Conservation (phyloP, 345 rosid genomes). For the Syzygium grande region DNA sequence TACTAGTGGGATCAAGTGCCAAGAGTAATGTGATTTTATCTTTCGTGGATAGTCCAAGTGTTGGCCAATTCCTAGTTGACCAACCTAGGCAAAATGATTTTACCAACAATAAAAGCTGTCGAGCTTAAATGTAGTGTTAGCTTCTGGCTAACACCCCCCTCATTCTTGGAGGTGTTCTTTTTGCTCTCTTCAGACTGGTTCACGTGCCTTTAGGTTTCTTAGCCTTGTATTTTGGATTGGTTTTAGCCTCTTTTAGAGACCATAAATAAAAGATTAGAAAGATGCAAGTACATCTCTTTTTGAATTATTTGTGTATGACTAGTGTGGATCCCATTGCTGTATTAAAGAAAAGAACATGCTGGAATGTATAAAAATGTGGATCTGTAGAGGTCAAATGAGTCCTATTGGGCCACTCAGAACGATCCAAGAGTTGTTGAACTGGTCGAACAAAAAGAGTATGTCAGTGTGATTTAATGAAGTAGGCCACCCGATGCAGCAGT, state of each 20-base stretch:
- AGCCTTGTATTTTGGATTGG: neutral
- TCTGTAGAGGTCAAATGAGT: neutral
- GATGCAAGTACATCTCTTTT: neutral
- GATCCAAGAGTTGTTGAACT: neutral
- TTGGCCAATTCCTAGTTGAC: constrained; percentile 9
- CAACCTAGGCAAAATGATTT: neutral
- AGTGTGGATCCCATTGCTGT: neutral
- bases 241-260: neutral
- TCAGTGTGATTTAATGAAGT: neutral
- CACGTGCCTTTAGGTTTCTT: neutral
- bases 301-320: neutral
- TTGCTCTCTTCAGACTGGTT: neutral
- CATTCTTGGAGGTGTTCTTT: neutral
- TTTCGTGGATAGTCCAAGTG: neutral
- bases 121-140: neutral
- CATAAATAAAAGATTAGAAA: neutral
- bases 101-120: neutral
- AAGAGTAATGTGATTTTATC: neutral
- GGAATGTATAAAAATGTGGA: neutral
- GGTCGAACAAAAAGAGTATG: neutral
- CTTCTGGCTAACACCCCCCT: constrained; percentile 1
- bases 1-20: neutral
- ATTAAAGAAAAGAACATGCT: neutral
- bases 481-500: fast-evolving
- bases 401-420: neutral